Base-by-base conservation (phyloP, 257 asterid species). In the Petunia axillaris region DNA sequence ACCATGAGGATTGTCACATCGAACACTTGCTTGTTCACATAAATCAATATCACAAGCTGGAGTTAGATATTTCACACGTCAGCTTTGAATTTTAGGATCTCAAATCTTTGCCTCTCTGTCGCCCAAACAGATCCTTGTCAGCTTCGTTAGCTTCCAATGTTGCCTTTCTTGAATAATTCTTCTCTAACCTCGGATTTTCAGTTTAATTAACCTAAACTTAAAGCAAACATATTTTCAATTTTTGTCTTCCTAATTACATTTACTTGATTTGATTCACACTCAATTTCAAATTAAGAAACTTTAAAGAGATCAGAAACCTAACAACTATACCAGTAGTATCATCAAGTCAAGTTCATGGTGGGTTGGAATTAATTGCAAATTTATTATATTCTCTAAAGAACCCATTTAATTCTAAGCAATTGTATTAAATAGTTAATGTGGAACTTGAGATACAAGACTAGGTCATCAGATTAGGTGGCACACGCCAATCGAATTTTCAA, bases 11-110 rank as follows among this genome's bases (percentile, higher is more conserved):
- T 9, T 25, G 25, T 87, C 82, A 81, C 0, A 16, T 41, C 74
- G 87, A 85, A 79, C 25, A 82, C 80, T 80, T 57, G 82, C 83
- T 64, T 70, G 84, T 81, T 84, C 87, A 43, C 68, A 76, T 15
- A 38, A 36, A 8, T 37, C 6, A 1, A 25, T 16, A 37, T 71
- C 40, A 36, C 41, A 1, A 44, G 14, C 3, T 13, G 0, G 1
- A 2, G 3, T 55, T 10, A 4, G 11, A 4, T 35, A 36, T 36
- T 15, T 48, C 14, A 35, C 54, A 3, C 5, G 68, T 78, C 76
- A 15, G 65, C 71, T 71, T 52, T 70, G 14, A 46, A 52, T 52
- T 52, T 10, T 52, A 52, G 57, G 57, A 10, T 10, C 4, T 10
- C 57, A 52, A 25, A 52, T 52, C 52, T 5, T 52, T 52, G 3